A percentile compares a stretch with the other conserved stretches of the same genome.
These are phyloP conservation scores for Cladosporium cucumerinum DNA, from an alignment of 2,329 filamentous ascomycete genomes.

Conservation along the genomic window DNA sequence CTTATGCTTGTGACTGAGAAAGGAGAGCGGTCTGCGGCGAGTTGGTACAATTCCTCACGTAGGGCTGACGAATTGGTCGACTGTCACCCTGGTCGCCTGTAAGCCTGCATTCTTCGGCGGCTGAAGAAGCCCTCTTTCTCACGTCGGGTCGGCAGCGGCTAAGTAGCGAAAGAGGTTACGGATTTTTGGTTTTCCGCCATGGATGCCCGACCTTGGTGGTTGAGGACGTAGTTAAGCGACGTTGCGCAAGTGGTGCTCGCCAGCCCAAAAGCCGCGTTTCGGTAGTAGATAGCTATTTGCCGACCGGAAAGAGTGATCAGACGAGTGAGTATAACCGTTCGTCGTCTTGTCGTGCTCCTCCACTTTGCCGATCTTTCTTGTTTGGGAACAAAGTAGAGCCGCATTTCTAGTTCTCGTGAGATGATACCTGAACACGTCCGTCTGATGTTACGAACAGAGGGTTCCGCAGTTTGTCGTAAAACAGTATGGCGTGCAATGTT, in stretches of 20 bases:
- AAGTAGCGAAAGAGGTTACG: background rate
- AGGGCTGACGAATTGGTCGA: background rate
- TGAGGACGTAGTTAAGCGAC: background rate
- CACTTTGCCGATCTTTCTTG: background rate
- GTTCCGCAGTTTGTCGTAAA: background rate
- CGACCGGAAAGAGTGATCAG: background rate
- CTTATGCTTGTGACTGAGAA: background rate
- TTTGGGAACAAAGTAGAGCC: background rate
- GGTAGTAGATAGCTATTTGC: background rate
- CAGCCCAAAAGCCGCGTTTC: background rate
- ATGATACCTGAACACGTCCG: background rate
- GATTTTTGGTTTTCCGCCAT: slow-evolving; percentile 1
- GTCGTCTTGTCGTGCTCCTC: background rate
- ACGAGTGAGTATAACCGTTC: background rate
- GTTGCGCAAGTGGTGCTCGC: background rate
- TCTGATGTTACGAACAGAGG: background rate
- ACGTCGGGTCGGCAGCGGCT: slow-evolving; percentile 2
- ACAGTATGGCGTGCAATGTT: no score
- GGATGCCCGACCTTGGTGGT: background rate
- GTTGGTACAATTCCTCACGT: background rate
- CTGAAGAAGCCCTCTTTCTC: background rate
- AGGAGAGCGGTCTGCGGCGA: background rate
- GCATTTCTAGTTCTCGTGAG: background rate
- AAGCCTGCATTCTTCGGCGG: slow-evolving; percentile 4
- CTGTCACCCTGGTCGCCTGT: slow-evolving; percentile 4